phyloP scores from a whole-genome alignment of 306 rosid genomes.

The Rosa lucieae region DNA sequence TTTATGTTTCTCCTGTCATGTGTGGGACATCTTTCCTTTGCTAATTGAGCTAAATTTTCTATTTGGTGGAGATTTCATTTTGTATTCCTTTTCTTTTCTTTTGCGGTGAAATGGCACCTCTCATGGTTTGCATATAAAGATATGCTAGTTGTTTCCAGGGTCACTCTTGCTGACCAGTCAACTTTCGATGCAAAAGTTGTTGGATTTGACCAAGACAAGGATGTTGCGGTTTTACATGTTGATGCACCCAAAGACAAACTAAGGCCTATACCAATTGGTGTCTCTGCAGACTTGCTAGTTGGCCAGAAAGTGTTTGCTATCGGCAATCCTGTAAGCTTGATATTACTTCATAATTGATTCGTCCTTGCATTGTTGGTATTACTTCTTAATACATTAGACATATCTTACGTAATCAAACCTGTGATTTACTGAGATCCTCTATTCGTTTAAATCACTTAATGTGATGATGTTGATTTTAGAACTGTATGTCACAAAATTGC shows the following conservation, averaged over 20 bases:
- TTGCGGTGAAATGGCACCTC: not conserved
- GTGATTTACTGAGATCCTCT: not conserved
- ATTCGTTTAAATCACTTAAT: not conserved
- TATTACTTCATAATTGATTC: not conserved
- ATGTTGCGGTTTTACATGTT: conserved; percentile 86
- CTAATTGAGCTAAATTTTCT: not conserved
- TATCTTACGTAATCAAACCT: not conserved
- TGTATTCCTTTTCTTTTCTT: not conserved
- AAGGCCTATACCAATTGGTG: conserved; percentile 84
- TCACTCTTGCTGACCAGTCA: conserved; percentile 90
- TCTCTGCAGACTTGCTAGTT: conserved; percentile 93
- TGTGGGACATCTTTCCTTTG: not conserved
- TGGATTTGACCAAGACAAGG: conserved; percentile 99
- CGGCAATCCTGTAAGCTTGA: conserved; percentile 86
- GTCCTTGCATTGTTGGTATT: not conserved
- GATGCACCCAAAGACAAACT: conserved; percentile 87
- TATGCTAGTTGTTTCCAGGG: conserved; percentile 68
- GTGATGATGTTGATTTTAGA: not conserved
- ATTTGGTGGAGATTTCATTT: not conserved
- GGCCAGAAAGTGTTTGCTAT: conserved; percentile 98
- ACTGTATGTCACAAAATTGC: conserved; percentile 8
- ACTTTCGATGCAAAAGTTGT: conserved; percentile 86
- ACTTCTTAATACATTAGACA: not conserved
- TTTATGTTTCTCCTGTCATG: not conserved
- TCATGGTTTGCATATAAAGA: conserved; percentile 32